phyloP scores from a whole-genome alignment of 371 early-diverging fungal species.

The Coelomomyces lativittatus region DNA sequence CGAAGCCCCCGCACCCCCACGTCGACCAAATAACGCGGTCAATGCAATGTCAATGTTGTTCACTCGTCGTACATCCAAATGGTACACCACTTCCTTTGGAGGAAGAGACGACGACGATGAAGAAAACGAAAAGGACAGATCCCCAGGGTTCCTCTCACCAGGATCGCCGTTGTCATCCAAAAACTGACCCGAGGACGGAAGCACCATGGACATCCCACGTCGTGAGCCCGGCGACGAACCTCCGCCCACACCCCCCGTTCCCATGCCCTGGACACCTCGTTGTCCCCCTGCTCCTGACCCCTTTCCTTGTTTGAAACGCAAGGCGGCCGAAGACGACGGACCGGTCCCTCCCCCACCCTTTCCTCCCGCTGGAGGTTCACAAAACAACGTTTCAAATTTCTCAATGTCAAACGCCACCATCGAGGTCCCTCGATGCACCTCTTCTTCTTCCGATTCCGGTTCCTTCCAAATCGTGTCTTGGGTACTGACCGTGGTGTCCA shows the following conservation, averaged over 20 bases:
- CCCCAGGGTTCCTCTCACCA: no score
- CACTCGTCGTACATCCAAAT: conserved; percentile 23
- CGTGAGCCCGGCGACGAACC: no score
- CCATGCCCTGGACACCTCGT: neutral
- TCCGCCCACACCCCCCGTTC: no score
- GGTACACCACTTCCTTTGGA: neutral
- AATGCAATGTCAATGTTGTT: conserved; percentile 26
- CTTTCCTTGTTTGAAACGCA: neutral
- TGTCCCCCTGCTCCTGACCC: neutral
- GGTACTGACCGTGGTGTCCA: no score
- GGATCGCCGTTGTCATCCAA: no score
- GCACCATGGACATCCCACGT: no score
- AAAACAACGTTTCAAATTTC: conserved; percentile 14
- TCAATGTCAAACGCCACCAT: conserved; percentile 10
- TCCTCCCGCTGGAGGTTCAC: conserved; percentile 8
- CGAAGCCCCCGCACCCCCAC: neutral
- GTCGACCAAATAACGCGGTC: neutral
- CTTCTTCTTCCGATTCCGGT: neutral
- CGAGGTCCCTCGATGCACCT: neutral
- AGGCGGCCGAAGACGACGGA: neutral
- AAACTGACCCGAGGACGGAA: no score
- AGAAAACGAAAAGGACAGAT: no score
- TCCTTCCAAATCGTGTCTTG: conserved; percentile 3
- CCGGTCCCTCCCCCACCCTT: neutral
- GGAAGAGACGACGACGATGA: no score